phyloP scores from a whole-genome alignment of 371 early-diverging fungal species.

The Conidiobolus incongruus region DNA sequence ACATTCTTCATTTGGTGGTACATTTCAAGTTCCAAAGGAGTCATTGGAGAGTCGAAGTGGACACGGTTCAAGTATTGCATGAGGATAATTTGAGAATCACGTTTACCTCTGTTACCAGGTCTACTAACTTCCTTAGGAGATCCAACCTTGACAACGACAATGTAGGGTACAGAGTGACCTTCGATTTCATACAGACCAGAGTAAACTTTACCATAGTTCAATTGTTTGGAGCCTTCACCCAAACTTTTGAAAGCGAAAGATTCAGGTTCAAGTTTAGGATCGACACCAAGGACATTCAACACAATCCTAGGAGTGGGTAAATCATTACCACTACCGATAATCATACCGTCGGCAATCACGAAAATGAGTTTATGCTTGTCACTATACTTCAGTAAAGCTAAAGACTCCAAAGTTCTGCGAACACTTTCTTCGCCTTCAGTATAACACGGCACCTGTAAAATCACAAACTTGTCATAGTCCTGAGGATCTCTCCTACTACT shows the following conservation, averaged over 20 bases:
- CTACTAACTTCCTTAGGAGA: conserved; percentile 44
- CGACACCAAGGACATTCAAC: conserved; percentile 77
- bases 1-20: conserved; percentile 88
- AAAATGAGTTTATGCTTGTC: conserved; percentile 84
- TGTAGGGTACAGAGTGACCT: conserved; percentile 72
- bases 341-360: conserved; percentile 74
- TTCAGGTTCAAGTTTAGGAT: conserved; percentile 68
- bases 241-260: conserved; percentile 80
- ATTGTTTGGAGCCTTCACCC: conserved; percentile 70
- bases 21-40: conserved; percentile 82
- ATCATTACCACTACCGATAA: conserved; percentile 88
- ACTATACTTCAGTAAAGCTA: conserved; percentile 69
- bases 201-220: conserved; percentile 92
- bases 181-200: too few species aligned
- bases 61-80: conserved; percentile 96
- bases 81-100: too few species aligned
- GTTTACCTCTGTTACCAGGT: too few species aligned
- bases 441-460: too few species aligned
- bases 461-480: too few species aligned
- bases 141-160: conserved; percentile 88
- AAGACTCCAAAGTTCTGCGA: too few species aligned
- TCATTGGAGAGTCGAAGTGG: conserved; percentile 75
- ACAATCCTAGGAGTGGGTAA: conserved; percentile 91
- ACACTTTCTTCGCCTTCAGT: too few species aligned
- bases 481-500: too few species aligned